These are phyloP conservation scores for Neurospora sp. DNA, from an alignment of 495 filamentous ascomycete genomes.

Conservation along the genomic window DNA sequence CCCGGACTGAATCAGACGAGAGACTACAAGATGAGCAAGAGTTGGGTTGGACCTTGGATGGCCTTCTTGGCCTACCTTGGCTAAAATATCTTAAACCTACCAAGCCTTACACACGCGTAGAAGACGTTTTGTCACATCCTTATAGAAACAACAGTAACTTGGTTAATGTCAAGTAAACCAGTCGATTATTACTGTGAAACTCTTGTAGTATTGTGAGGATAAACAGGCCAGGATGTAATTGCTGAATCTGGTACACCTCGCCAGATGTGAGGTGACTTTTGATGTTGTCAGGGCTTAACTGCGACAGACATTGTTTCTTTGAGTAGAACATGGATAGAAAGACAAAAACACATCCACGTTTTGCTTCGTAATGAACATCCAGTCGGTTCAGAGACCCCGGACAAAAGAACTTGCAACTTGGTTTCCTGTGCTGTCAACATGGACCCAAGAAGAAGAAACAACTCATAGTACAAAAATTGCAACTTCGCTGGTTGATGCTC, in stretches of 20 bases:
- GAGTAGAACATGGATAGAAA: neutral
- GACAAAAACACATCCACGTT: neutral
- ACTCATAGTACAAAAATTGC: neutral
- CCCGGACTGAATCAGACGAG: neutral
- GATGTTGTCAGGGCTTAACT: neutral
- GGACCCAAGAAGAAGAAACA: neutral
- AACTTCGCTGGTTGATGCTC: neutral
- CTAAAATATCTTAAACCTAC: neutral
- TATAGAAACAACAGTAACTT: neutral
- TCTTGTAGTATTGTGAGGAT: neutral
- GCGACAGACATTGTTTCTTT: neutral
- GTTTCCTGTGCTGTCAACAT: neutral
- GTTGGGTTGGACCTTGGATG: neutral
- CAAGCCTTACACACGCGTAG: neutral
- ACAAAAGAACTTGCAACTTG: neutral
- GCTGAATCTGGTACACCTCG: neutral
- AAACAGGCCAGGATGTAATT: neutral
- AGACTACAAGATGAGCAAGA: neutral
- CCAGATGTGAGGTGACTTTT: neutral
- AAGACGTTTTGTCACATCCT: neutral
- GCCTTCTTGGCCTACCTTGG: neutral
- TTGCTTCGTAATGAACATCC: neutral
- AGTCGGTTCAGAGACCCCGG: neutral
- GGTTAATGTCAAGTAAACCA: neutral
- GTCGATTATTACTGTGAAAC: neutral